Evolutionary conservation across 73 alveolate genomes (phyloP), one percentile per base, ranked within the genome.

Genomic region (Symbiodinium pilosum): DNA sequence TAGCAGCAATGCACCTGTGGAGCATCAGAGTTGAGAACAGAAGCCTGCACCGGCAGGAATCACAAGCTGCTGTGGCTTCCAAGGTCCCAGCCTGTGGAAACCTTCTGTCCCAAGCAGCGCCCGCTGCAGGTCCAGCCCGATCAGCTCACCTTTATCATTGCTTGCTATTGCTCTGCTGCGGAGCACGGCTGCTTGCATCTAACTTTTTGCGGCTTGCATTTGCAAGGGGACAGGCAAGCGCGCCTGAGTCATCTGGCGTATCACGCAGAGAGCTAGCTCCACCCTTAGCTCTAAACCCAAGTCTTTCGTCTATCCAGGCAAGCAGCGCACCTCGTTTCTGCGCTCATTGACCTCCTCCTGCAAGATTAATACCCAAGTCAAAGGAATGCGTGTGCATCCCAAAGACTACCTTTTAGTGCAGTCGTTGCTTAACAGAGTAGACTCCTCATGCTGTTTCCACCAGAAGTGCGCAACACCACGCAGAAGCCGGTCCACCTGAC

Each of bases 401-500:
- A 28, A 28, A 21, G 83, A 39, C 83, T 28, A 21, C 34, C 40
- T 30, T 24, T 68, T 21, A 36, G 87, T 34, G 47, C 52, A 75
- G 86, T 36, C 86, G 52, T 32, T 6, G 8, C n/a, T 16, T 18
- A 20, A 18, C 38, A n/a, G n/a, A 18, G 52, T 40, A 9, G 16
- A 1, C n/a, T 54, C 96, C 91, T 92, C 98, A 28, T 92, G 98
- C 59, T 92, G 98, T 83, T 92, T 92, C 98, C 98, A 92, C 98
- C 98, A 92, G 98, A 92, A 92, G 59, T 92, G 98, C 40, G 98
- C 98, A 21, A 92, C 59, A 26, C 98, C 98, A 18, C 92, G 75
- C 18, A 69, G 83, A 28, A 92, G 91, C 21, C 98, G 98, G 18
- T 92, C 98, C 81, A 92, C 98, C 94, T 87, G 43, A 9, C 39